Evolutionary conservation across 2,329 filamentous ascomycete genomes (phyloP), one percentile per base, ranked within the genome.

Genomic region (Arthroderma sp.): DNA sequence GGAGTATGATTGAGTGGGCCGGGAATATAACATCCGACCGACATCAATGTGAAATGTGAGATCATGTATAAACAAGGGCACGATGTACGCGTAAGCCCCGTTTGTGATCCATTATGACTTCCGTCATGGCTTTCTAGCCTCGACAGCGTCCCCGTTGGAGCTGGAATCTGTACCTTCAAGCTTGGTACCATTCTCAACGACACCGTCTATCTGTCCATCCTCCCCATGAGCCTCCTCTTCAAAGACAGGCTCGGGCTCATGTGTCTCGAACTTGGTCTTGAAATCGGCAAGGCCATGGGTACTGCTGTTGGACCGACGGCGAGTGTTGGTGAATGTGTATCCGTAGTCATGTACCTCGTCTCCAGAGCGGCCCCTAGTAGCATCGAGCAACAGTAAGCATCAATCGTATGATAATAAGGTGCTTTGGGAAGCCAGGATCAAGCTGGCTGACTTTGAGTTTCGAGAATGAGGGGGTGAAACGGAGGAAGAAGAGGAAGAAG

Each of bases 241-340:
- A 64, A 95, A 95, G 67, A 95, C 87, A 41, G 90, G 91, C 67
- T 97, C 91, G 17, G 82, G 79, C 66, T 97, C 93, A 70, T 89
- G 80, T 65, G 87, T 79, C 74, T 98, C 93, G 71, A 96, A 97
- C 77, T 98, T 98, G 74, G 91, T 95, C 81, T 93, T 94, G 77
- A 95, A 88, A 70, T 91, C 83, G 60, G 81, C 80, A 65, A 88
- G 76, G 66, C 82, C 84, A 65, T 86, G 80, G 67, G 80, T 84
- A 75, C 85, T 91, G 71, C 87, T 91, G 78, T 97, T 97, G 74
- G 88, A 94, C 72, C 88, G 90, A 71, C 91, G 93, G 62, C 91
- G 89, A 58, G 87, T 78, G 66, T 96, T 93, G 77, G 79, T 81
- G 68, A 94, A 84, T 68, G 84, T 90, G 77, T 93, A 95, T 64